Evolutionary conservation across 2,329 filamentous ascomycete species (phyloP), one percentile per base, ranked within the genome.

Genomic region (Dendryphion nanum): DNA sequence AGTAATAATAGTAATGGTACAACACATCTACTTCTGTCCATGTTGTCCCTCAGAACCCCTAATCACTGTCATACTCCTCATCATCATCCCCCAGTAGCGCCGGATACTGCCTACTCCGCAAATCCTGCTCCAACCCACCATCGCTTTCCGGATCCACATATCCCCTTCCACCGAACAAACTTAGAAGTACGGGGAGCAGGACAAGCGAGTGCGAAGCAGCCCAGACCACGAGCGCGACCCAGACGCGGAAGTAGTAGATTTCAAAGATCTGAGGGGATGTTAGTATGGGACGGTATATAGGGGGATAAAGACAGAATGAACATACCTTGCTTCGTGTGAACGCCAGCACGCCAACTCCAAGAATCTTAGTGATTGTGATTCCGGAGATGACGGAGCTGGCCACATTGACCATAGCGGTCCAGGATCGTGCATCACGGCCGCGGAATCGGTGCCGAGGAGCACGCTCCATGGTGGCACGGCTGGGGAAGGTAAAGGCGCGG

Each of bases 201-300:
- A 98, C 78, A 33, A 98, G 74, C 1, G 93, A 89, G 64, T 98
- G 93, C 7, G 83, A 77, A 6, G 88, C 88, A 3, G 90, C 94
- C 64, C 95, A 91, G 7, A 94, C 64, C 8, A 98, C 90, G 38
- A 98, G 78, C 5, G 90, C 85, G 14, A 96, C 73, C 93, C 93
- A 98, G 30, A 98, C 86, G 30, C 93, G 80, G 76, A 98, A 98
- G 69, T 98, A 98, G 70, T 98, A 98, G 41, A 98, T 89, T 72
- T 98, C 94, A 57, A 98, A 98, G 59, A 98, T 98, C 79, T 64
- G 38, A 18, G n/a, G 17, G n/a, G 13, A 30, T 30, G 10, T 13
- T 13, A 4, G 29, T 8, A 30, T 8, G 29, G 10, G 29, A 30
- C 3, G 12, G 16, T 13, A 30, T 30, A 16, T 30, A 40, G 14